phyloP scores from a whole-genome alignment of 169 alveolate genomes.

The Cryptosporidium bovis region DNA sequence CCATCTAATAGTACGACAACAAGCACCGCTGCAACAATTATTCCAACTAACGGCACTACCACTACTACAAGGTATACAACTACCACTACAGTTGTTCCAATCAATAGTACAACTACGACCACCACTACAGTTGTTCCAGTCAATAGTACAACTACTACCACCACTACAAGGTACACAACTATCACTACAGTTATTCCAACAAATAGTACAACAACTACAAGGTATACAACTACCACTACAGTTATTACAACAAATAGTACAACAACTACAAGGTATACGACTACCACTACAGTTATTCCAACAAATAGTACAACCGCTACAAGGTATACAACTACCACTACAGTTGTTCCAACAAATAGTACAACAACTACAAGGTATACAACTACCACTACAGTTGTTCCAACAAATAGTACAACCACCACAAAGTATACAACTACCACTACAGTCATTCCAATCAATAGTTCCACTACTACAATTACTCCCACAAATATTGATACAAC shows the following conservation, averaged over 20 bases:
- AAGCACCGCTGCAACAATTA: no score
- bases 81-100: not conserved
- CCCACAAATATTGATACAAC: slow-evolving; percentile 1
- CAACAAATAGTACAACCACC: slow-evolving; percentile 11
- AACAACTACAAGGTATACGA: not conserved
- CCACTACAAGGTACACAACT: not conserved
- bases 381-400: slow-evolving; percentile 2
- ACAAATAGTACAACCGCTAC: slow-evolving; percentile 18
- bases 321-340: not conserved
- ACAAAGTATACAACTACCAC: not conserved
- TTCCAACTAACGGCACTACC: not conserved
- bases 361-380: slow-evolving; percentile 9
- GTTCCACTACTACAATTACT: not conserved
- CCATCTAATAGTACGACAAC: no score
- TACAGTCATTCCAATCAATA: slow-evolving; percentile 9
- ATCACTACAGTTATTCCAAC: not conserved
- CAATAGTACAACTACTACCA: not conserved
- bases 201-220: not conserved
- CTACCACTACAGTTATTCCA: not conserved
- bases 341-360: not conserved
- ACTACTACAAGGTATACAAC: not conserved
- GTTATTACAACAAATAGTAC: not conserved
- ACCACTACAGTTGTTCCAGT: not conserved
- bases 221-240: not conserved
- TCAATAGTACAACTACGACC: not conserved